Conservation (phyloP, 352 stramenopile genomes). For the Globisporangium camurandrum region DNA sequence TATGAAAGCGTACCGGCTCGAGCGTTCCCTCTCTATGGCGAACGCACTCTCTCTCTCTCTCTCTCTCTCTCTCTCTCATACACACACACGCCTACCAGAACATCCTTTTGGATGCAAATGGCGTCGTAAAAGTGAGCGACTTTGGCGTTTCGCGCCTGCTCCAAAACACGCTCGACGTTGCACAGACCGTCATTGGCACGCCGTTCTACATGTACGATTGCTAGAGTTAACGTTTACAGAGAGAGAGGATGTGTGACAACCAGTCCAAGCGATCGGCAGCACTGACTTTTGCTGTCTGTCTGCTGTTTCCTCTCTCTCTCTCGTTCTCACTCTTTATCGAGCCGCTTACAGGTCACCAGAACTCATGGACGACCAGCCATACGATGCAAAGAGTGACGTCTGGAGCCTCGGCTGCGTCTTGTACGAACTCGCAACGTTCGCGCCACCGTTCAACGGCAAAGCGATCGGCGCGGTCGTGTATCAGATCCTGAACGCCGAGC, state of each 20-base stretch:
- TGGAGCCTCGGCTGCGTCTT: conserved; percentile 82
- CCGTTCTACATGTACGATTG: conserved; percentile 74
- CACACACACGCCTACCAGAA: conserved; percentile 21
- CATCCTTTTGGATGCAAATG: conserved; percentile 38
- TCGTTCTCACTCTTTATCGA: not conserved
- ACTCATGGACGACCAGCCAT: conserved; percentile 49
- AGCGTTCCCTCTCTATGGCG: too few relatives aligned
- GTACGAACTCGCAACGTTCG: conserved; percentile 59
- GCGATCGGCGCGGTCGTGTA: conserved; percentile 53
- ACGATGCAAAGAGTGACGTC: conserved; percentile 69
- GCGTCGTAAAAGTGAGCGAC: conserved; percentile 67
- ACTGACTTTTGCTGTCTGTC: too few relatives aligned
- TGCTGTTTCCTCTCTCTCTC: too few relatives aligned
- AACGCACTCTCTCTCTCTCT: too few relatives aligned
- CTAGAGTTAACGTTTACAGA: too few relatives aligned
- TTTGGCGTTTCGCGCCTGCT: conserved; percentile 52
- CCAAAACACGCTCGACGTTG: conserved; percentile 32
- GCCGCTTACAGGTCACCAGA: conserved; percentile 67
- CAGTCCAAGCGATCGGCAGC: too few relatives aligned
- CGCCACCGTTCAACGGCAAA: conserved; percentile 50
- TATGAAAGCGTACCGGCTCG: conserved; percentile 1
- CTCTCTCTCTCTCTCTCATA: too few relatives aligned
- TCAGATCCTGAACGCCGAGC: conserved; percentile 33
- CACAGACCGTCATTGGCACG: conserved; percentile 59
- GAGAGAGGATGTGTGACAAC: too few relatives aligned